Conservation (phyloP, 805 yeast species). For the Candida chilensis region DNA sequence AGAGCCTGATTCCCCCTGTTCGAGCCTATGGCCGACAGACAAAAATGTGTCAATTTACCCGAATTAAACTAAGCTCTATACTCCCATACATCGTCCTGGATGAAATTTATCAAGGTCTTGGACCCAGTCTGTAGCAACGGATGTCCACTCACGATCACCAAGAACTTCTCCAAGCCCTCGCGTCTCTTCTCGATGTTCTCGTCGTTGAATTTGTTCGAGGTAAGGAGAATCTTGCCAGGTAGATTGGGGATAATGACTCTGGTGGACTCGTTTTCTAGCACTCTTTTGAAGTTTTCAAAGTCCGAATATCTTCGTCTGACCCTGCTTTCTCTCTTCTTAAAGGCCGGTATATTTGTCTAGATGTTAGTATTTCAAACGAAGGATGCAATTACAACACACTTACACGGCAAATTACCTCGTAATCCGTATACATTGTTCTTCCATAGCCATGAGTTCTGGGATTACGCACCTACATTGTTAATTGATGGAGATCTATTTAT, state of each 20-base stretch:
- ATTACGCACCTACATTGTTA: conserved; percentile 33
- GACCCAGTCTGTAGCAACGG: conserved; percentile 87
- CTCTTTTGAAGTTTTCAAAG: conserved; percentile 71
- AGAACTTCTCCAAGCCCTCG: conserved; percentile 74
- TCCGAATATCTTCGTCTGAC: conserved; percentile 88
- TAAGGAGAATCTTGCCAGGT: conserved; percentile 75
- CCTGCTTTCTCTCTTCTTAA: conserved; percentile 48
- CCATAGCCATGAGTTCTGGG: conserved; percentile 70
- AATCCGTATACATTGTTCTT: conserved; percentile 76
- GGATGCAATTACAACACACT: conserved; percentile 5
- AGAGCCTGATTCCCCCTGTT: no score
- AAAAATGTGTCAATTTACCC: no score
- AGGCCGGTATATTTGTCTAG: conserved; percentile 81
- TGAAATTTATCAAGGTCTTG: conserved; percentile 66
- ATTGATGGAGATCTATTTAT: background rate
- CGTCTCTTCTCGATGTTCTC: conserved; percentile 78
- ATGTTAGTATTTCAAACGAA: background rate
- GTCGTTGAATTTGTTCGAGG: conserved; percentile 66
- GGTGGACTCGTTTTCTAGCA: conserved; percentile 67
- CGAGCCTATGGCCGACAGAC: no score
- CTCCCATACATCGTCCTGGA: conserved; percentile 86
- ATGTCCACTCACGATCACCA: conserved; percentile 78
- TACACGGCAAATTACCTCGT: conserved; percentile 74
- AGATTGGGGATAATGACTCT: conserved; percentile 78
- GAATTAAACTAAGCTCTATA: no score